phyloP scores from a whole-genome alignment of 1,284 basidiomycete genomes.

The Lignosus rhinocerotis region DNA sequence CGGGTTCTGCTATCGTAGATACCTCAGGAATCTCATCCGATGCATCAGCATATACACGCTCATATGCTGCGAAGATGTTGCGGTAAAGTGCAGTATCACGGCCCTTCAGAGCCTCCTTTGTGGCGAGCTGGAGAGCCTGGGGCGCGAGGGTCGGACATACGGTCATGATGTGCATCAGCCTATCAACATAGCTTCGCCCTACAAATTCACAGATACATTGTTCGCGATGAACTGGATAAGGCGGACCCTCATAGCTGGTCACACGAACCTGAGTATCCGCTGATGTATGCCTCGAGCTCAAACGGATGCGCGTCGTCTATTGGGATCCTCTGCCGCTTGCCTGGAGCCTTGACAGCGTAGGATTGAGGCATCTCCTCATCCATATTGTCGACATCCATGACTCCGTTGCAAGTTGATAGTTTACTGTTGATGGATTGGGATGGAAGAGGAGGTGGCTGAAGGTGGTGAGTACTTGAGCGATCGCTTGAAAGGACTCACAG shows the following conservation, averaged over 20 bases:
- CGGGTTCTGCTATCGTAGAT: conserved; percentile 47
- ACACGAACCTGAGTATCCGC: conserved; percentile 58
- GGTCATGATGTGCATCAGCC: conserved; percentile 65
- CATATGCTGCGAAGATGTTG: conserved; percentile 55
- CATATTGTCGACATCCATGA: conserved; percentile 33
- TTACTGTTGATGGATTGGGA: background rate
- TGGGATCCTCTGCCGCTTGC: conserved; percentile 36
- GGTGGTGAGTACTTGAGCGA: background rate
- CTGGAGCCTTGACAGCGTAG: conserved; percentile 7
- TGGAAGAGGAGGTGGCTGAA: background rate
- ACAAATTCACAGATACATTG: background rate
- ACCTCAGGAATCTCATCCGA: conserved; percentile 48
- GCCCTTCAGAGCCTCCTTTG: conserved; percentile 59
- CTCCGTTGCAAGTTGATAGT: background rate
- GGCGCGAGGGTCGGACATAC: conserved; percentile 66
- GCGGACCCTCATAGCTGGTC: background rate
- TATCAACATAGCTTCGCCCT: conserved; percentile 71
- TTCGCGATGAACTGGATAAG: background rate
- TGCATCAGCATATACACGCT: conserved; percentile 43
- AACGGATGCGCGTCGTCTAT: conserved; percentile 79
- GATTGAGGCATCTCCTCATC: conserved; percentile 26
- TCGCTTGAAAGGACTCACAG: background rate
- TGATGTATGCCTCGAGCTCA: conserved; percentile 72
- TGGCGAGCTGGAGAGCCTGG: conserved; percentile 66
- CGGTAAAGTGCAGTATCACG: conserved; percentile 65